phyloP scores from a whole-genome alignment of 371 early-diverging fungal genomes.

The Haplosporangium sp. region DNA sequence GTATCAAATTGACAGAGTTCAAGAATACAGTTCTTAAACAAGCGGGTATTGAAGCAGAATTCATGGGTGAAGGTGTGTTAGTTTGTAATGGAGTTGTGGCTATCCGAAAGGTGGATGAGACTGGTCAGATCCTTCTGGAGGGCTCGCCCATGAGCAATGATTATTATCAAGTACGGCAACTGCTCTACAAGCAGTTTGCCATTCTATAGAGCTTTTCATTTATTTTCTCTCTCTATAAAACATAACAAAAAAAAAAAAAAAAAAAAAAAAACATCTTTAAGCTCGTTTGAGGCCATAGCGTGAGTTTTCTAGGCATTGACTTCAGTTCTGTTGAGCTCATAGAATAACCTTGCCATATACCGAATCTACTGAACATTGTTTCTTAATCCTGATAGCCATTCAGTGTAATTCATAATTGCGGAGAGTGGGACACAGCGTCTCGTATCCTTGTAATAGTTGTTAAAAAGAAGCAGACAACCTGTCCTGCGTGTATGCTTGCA shows the following conservation, averaged over 20 bases:
- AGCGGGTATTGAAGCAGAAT: slow-evolving; percentile 85
- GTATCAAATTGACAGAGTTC: slow-evolving; percentile 87
- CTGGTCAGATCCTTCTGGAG: slow-evolving; percentile 50
- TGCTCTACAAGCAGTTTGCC: slow-evolving; percentile 71
- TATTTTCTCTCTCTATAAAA: neutral
- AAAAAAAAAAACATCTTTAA: too few species aligned
- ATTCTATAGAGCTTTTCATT: slow-evolving; percentile 56
- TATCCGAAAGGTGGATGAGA: slow-evolving; percentile 69
- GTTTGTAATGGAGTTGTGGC: slow-evolving; percentile 86
- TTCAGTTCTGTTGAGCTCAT: too few species aligned
- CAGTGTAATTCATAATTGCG: too few species aligned
- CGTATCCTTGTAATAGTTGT: too few species aligned
- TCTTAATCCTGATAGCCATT: too few species aligned
- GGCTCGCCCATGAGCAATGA: slow-evolving; percentile 53
- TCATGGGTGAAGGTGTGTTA: slow-evolving; percentile 85
- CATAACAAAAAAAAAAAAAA: neutral
- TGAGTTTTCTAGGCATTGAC: too few species aligned
- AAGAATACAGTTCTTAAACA: slow-evolving; percentile 69
- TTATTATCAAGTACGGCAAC: slow-evolving; percentile 57
- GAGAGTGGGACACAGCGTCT: too few species aligned
- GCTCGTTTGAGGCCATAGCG: too few species aligned
- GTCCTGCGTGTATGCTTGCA: too few species aligned
- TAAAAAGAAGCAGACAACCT: too few species aligned
- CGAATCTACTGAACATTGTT: too few species aligned
- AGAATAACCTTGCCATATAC: too few species aligned